phyloP scores from a whole-genome alignment of 495 filamentous ascomycete genomes.

The Annulohypoxylon moriforme region DNA sequence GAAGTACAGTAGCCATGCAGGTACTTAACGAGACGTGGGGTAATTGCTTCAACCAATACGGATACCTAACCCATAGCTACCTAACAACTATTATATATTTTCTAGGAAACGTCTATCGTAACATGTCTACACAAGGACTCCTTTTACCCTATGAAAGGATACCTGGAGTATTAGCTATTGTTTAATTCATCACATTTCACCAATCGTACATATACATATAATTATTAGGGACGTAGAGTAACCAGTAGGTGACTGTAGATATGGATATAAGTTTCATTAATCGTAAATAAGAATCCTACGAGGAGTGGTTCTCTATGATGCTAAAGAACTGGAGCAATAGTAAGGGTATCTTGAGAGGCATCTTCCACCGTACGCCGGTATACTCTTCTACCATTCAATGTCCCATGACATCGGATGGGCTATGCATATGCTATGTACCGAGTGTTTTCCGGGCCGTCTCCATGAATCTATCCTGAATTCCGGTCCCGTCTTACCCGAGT shows the following conservation, averaged over 20 bases:
- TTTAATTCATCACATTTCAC: neutral
- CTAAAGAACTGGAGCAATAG: conserved; percentile 28
- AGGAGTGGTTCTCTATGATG: conserved; percentile 29
- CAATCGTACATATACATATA: too few relatives aligned
- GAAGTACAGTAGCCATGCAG: conserved; percentile 26
- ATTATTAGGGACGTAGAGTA: neutral
- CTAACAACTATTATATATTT: neutral
- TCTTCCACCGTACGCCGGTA: conserved; percentile 19
- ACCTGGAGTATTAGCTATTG: too few relatives aligned
- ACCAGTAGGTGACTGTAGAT: neutral
- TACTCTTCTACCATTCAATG: conserved; percentile 28
- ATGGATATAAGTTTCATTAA: conserved; percentile 25
- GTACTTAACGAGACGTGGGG: conserved; percentile 33
- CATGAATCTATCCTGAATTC: conserved; percentile 4
- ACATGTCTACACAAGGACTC: too few relatives aligned
- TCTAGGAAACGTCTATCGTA: too few relatives aligned
- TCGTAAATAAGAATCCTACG: conserved; percentile 32
- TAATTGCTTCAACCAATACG: conserved; percentile 23
- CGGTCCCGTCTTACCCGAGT: neutral
- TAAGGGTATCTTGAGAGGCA: conserved; percentile 43
- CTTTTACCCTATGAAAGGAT: neutral
- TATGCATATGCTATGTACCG: conserved; percentile 27
- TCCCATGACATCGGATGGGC: conserved; percentile 22
- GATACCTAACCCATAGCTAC: too few relatives aligned
- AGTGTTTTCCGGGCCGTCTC: conserved; percentile 3